Conservation (phyloP, 176 grass and related monocot species). For the Aegilops sharonensis region DNA sequence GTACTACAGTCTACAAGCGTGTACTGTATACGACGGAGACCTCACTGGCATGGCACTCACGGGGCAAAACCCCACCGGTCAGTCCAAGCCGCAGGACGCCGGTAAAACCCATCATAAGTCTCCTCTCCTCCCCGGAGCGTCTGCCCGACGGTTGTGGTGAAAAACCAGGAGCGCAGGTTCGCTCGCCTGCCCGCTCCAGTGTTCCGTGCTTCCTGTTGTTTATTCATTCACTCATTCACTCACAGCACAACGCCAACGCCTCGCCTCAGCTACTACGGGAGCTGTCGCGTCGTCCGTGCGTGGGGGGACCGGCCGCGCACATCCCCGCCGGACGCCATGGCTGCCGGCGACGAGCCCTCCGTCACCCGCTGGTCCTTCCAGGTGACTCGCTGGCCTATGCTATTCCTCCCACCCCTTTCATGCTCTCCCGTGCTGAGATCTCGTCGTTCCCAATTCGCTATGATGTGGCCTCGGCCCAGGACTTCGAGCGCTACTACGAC, state of each 20-base stretch:
- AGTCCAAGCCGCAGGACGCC: too few species aligned
- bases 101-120: too few species aligned
- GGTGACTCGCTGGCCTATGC: conserved; percentile 24
- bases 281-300: conserved; percentile 7
- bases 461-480: conserved; percentile 17
- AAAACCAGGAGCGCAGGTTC: conserved; percentile 27
- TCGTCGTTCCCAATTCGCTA: background rate
- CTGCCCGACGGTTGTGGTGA: background rate
- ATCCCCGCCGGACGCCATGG: conserved; percentile 22
- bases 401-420: background rate
- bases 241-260: background rate
- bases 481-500: conserved; percentile 63
- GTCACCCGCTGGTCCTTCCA: conserved; percentile 66
- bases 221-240: background rate
- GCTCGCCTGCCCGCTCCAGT: background rate
- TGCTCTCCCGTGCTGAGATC: conserved; percentile 16
- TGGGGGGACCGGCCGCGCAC: background rate
- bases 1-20: too few species aligned
- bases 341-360: conserved; percentile 43
- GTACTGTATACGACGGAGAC: too few species aligned
- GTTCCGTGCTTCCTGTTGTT: background rate
- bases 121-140: background rate
- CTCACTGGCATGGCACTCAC: too few species aligned
- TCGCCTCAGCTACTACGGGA: conserved; percentile 18
- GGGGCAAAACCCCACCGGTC: too few species aligned